These are phyloP conservation scores for Metarhizium robertsii DNA, from an alignment of 2,329 filamentous ascomycete species.

Conservation along the genomic window DNA sequence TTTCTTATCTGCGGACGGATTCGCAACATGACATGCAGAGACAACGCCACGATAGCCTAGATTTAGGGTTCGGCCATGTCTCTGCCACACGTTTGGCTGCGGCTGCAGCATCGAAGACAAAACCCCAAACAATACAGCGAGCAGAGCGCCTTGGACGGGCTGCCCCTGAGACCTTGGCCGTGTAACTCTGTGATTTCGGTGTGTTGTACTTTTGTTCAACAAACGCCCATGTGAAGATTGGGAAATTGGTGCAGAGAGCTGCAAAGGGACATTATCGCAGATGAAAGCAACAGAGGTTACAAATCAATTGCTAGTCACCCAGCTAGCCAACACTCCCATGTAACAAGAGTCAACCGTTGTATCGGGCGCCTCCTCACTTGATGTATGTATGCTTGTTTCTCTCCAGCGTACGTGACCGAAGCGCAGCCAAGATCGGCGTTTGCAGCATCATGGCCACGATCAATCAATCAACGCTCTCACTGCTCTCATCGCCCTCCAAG, in stretches of 20 bases:
- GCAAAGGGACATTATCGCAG: background rate
- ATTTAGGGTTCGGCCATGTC: background rate
- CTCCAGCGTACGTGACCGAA: background rate
- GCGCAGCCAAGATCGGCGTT: background rate
- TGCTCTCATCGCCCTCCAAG: background rate
- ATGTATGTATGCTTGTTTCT: background rate
- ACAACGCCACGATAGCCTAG: background rate
- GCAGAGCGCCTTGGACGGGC: background rate
- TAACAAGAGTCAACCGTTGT: background rate
- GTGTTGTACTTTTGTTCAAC: background rate
- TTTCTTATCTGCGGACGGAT: background rate
- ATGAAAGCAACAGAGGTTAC: background rate
- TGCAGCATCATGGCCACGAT: background rate
- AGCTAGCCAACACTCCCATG: background rate
- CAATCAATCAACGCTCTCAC: background rate
- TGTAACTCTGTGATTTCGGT: background rate
- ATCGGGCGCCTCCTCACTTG: too few species aligned
- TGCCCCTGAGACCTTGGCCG: background rate
- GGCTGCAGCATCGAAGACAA: background rate
- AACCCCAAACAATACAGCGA: too few species aligned
- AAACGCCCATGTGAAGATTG: background rate
- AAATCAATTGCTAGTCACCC: background rate
- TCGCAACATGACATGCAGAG: background rate
- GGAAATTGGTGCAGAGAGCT: background rate
- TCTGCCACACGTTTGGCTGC: background rate